Conservation (phyloP, 192 early-diverging fungal genomes). For the Linnemannia zychae region DNA sequence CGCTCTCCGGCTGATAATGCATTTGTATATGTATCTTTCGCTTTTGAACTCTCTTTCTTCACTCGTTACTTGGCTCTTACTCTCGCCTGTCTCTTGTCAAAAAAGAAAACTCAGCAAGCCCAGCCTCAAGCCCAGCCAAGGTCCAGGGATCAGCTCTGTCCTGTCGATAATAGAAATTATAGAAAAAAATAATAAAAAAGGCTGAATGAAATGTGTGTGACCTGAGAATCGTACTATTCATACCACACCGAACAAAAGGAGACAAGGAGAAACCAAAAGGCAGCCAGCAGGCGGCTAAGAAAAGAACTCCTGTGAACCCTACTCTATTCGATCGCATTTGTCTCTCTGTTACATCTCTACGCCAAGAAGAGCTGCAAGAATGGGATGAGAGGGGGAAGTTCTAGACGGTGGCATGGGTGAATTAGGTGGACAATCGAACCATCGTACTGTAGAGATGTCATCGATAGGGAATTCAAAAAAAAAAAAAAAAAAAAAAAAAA, state of each 20-base stretch:
- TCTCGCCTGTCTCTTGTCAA: neutral
- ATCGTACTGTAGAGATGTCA: too few species aligned
- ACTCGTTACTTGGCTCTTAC: neutral
- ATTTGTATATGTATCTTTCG: neutral
- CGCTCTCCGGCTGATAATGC: neutral
- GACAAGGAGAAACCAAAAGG: constrained; percentile 1
- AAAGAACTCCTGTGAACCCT: neutral
- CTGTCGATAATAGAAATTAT: neutral
- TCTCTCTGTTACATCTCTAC: neutral
- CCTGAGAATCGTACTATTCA: neutral
- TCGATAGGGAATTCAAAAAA: too few species aligned
- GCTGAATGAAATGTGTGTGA: constrained; percentile 3
- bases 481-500: neutral
- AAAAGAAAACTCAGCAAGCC: constrained; percentile 2
- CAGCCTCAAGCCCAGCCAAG: constrained; percentile 6
- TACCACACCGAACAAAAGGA: neutral
- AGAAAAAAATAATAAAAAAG: neutral
- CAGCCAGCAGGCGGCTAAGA: neutral
- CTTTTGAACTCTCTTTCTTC: constrained; percentile 2
- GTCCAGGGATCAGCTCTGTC: neutral
- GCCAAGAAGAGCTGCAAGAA: neutral
- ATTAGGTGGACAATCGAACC: too few species aligned
- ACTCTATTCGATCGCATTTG: neutral
- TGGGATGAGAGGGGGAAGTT: neutral
- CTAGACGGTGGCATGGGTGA: neutral